These are phyloP conservation scores for Solanum chmielewskii DNA, from an alignment of 257 asterid species.

Conservation along the genomic window DNA sequence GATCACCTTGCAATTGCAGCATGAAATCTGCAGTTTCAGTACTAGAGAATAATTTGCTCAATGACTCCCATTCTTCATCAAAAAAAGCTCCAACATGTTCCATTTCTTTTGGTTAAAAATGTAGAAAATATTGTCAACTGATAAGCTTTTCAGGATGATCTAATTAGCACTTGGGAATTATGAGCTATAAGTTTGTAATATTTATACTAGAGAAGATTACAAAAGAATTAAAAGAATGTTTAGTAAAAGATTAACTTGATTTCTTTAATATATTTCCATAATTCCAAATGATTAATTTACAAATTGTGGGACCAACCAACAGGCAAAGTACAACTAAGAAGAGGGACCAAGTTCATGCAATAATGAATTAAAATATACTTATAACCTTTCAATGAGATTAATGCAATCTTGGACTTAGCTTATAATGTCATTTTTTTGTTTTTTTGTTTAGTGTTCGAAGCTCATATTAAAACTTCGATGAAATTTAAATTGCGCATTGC, in stretches of 20 bases:
- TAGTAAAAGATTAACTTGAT: conserved; percentile 33
- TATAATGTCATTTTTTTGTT: background rate
- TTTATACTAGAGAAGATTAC: conserved; percentile 28
- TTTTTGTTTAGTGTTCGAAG: background rate
- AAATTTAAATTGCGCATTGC: background rate
- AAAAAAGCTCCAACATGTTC: conserved; percentile 43
- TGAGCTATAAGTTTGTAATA: conserved; percentile 11
- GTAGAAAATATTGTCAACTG: background rate
- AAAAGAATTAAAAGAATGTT: conserved; percentile 7
- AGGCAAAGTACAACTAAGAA: conserved; percentile 56
- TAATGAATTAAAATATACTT: conserved; percentile 6
- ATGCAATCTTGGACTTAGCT: conserved; percentile 10
- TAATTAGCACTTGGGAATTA: conserved; percentile 15
- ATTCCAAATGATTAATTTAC: conserved; percentile 16
- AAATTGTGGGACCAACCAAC: conserved; percentile 38
- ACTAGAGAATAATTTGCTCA: conserved; percentile 41
- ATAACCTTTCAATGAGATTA: background rate
- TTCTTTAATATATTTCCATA: conserved; percentile 14
- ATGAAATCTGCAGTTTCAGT: conserved; percentile 30
- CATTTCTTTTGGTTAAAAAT: conserved; percentile 16
- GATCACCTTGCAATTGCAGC: conserved; percentile 18
- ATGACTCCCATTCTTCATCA: conserved; percentile 65
- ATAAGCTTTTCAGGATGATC: background rate
- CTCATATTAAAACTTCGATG: too few species aligned
- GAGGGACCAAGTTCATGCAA: conserved; percentile 34